Base-by-base conservation (phyloP, 2,329 filamentous ascomycete species). In the Ophiosphaerella herpotricha region DNA sequence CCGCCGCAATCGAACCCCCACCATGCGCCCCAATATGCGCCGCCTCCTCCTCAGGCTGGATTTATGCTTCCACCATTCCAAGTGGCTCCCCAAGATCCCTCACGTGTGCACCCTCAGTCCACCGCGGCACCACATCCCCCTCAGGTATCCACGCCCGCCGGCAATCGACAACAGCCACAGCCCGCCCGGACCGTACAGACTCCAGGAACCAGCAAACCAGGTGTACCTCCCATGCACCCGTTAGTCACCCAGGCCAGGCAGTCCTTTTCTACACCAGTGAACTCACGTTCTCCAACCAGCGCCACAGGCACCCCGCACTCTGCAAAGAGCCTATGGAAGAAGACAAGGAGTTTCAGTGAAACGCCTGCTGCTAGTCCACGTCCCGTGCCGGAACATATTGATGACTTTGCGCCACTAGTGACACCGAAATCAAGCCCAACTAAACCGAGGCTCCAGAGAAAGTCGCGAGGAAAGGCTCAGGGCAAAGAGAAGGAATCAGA, bases 61-160 rank as follows among this genome's bases (percentile, higher is more conserved):
- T 74, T 75, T 50, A 77, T 78, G 73, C 67, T 79, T 32, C 76
- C 76, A 39, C 76, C 77, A 4, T 80, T 79, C 57, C 75, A 77
- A 46, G 74, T 78, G 11, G 66, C 70, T n/a, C 71, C 73, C 7
- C 77, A 79, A 52, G 75, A 76, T 41, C 74, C 73, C 5, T 73
- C 64, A 40, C 67, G 66, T 52, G 65, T 68, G 9, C 69, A 72
- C 46, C 72, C 73, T 18, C 71, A 70, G 36, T 53, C 67, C 11
- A 29, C 55, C 8, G 55, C 61, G 36, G 52, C 56, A 13, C 60
- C 62, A 36, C 66, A 67, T 23, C 57, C 68, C 40, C 55, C 64
- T 13, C 63, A 64, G 16, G 54, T 63, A 2, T 68, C 68, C 6
- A 72, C 71, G 14, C 70, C 68, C 29, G 50, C 55, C 2, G 58